Conservation (phyloP, 805 yeast genomes). For the Suhomyces prunicola region DNA sequence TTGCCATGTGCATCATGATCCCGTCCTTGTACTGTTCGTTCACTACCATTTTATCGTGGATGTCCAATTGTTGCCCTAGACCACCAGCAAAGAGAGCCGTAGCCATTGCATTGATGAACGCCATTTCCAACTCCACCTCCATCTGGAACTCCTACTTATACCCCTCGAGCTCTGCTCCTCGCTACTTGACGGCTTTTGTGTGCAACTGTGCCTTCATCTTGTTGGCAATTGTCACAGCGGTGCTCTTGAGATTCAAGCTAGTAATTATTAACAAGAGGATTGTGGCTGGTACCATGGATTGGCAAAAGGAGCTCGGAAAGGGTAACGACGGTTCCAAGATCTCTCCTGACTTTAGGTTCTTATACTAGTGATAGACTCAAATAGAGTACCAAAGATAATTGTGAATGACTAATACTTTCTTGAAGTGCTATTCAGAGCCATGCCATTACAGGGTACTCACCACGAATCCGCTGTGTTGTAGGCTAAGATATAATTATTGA, state of each 20-base stretch:
- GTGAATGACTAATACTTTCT: too few relatives aligned
- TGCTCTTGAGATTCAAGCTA: slow-evolving; percentile 38
- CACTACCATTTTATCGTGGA: slow-evolving; percentile 52
- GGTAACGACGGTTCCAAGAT: slow-evolving; percentile 42
- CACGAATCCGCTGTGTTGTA: too few relatives aligned
- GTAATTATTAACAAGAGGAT: slow-evolving; percentile 39
- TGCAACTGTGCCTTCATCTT: slow-evolving; percentile 48
- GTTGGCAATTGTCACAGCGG: slow-evolving; percentile 38
- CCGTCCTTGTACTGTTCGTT: slow-evolving; percentile 55
- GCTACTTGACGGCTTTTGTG: slow-evolving; percentile 44
- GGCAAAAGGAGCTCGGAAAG: slow-evolving; percentile 49
- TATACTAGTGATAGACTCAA: slow-evolving; percentile 16
- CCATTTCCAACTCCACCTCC: slow-evolving; percentile 53
- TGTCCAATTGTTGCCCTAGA: slow-evolving; percentile 53
- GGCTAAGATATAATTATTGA: too few relatives aligned
- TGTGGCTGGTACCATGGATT: slow-evolving; percentile 45
- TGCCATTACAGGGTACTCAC: too few relatives aligned
- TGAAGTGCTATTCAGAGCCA: too few relatives aligned
- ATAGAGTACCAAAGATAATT: too few relatives aligned
- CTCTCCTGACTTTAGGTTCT: slow-evolving; percentile 43
- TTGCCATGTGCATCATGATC: slow-evolving; percentile 59
- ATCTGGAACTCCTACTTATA: slow-evolving; percentile 55
- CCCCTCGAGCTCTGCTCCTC: slow-evolving; percentile 43
- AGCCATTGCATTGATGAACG: slow-evolving; percentile 55
- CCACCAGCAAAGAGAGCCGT: slow-evolving; percentile 61